phyloP scores from a whole-genome alignment of 768 basidiomycete species.

The Wakefieldia striispora region DNA sequence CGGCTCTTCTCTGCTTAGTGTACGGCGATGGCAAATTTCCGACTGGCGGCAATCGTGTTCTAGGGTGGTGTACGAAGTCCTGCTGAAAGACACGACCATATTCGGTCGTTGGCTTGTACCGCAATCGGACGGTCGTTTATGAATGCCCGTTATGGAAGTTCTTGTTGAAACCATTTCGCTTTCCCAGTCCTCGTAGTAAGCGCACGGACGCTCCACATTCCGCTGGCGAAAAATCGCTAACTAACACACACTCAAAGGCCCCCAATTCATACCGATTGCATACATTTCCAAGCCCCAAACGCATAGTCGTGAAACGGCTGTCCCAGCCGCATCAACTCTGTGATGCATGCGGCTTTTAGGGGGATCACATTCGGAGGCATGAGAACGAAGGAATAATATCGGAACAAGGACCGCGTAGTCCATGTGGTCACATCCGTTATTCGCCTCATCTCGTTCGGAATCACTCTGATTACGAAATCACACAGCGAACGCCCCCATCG shows the following conservation, averaged over 20 bases:
- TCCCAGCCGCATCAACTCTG: no score
- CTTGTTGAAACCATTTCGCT: not conserved
- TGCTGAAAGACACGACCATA: not conserved
- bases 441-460: not conserved
- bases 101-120: conserved; percentile 21
- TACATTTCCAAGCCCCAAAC: no score
- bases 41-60: no score
- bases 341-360: no score
- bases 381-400: conserved; percentile 3
- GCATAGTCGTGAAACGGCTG: no score
- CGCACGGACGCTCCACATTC: no score
- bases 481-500: not conserved
- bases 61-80: conserved; percentile 11
- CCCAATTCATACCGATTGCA: no score
- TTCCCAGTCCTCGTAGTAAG: no score
- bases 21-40: not conserved
- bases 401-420: not conserved
- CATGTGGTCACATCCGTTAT: not conserved
- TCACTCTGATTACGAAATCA: conserved; percentile 1
- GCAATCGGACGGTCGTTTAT: conserved; percentile 8
- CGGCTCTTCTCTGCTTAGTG: no score
- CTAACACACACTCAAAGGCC: no score
- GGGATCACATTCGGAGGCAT: not conserved
- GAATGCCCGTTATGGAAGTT: conserved; percentile 2
- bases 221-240: no score